Evolutionary conservation across 2,329 filamentous ascomycete genomes (phyloP), one percentile per base, ranked within the genome.

Genomic region (Decorospora gaudefroyi): DNA sequence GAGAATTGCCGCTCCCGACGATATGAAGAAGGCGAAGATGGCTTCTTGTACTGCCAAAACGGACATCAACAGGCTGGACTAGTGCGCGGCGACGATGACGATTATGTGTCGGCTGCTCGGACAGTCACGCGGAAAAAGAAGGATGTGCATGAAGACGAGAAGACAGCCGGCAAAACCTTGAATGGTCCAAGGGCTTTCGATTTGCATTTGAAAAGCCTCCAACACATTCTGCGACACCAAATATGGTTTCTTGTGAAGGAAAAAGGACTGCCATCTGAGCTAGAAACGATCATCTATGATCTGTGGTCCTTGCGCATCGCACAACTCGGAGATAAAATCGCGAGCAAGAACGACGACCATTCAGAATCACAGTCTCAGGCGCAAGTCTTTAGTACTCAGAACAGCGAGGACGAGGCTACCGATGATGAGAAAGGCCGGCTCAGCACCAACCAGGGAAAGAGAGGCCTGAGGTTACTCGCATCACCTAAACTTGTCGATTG

Each of bases 171-270:
- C 8, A 59, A 42, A 79, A 85, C 62, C 75, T 88, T 77, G 58
- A 74, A 68, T 4, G 91, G 91, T 28, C 76, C 81, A 32, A 78
- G 82, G 39, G 92, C 87, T 10, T 82, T 84, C 53, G 82, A 87
- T 51, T 79, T 96, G 16, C 96, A 88, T 66, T 76, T 97, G 23
- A 87, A 95, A 65, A 86, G 83, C 52, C 81, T 95, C 46, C 92
- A 97, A 70, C 76, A 96, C 21, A 79, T 97, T 33, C 74, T 99
- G 18, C 84, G 90, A 66, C 88, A 87, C 63, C 92, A 97, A 73
- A 74, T 89, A 11, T 72, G 81, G 62, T 91, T 86, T 77, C 75
- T 97, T 19, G 75, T 95, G 10, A 74, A 80, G 15, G 74, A 78
- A 4, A 84, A 84, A 64, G 79, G 80, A 0, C 78, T 93, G 33